phyloP scores from a whole-genome alignment of 306 rosid species.

The Coriaria nepalensis region DNA sequence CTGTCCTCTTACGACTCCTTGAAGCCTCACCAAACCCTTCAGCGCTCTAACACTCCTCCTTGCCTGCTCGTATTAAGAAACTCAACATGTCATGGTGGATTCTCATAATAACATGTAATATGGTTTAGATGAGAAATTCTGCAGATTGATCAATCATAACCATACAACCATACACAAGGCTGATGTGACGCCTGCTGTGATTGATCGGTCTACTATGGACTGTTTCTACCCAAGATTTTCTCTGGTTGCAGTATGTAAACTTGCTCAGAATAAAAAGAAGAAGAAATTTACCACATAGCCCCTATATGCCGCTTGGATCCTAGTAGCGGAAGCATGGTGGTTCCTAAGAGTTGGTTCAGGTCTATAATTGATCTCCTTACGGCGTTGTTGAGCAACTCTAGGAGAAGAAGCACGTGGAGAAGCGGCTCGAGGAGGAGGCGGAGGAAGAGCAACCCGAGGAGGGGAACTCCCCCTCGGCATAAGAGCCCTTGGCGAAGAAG shows the following conservation, averaged over 20 bases:
- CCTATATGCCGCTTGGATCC: conserved; percentile 78
- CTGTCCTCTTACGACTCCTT: conserved; percentile 97
- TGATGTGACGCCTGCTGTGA: too few species aligned
- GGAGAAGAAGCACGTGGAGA: conserved; percentile 16
- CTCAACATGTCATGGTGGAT: too few species aligned
- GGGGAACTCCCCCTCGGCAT: conserved; percentile 17
- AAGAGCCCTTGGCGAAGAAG: conserved; percentile 32
- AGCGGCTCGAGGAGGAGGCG: conserved; percentile 12
- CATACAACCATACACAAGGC: too few species aligned
- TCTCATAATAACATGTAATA: too few species aligned
- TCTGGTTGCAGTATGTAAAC: too few species aligned
- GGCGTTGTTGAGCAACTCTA: conserved; percentile 13
- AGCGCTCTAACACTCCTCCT: conserved; percentile 90
- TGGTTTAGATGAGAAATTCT: too few species aligned
- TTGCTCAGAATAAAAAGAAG: conserved; percentile 4
- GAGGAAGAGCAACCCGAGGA: conserved; percentile 3
- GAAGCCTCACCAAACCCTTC: conserved; percentile 92
- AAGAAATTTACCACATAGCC: conserved; percentile 62
- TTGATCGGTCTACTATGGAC: too few species aligned
- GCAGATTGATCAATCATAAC: too few species aligned
- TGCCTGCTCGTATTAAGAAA: conserved; percentile 29
- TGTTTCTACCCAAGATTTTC: too few species aligned
- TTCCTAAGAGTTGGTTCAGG: conserved; percentile 68
- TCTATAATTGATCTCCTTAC: conserved; percentile 42
- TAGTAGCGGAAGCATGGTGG: conserved; percentile 79